phyloP scores from a whole-genome alignment of 257 asterid species.

The Linderniella brevidens region DNA sequence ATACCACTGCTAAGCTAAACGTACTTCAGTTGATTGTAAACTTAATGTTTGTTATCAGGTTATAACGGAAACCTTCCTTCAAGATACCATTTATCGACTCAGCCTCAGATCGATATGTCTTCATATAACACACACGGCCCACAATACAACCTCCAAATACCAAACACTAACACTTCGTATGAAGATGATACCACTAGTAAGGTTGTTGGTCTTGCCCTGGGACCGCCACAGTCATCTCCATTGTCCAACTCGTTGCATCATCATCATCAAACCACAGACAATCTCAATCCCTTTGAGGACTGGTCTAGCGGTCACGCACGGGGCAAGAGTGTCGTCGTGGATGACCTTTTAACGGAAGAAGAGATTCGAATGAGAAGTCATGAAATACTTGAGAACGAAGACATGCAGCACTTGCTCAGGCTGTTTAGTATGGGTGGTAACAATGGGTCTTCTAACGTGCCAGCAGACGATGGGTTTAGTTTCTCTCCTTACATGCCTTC shows the following conservation, averaged over 20 bases:
- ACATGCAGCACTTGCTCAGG: conserved; percentile 87
- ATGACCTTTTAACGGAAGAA: conserved; percentile 74
- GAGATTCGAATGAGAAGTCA: conserved; percentile 80
- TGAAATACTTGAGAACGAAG: conserved; percentile 86
- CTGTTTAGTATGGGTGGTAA: conserved; percentile 79
- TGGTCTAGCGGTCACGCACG: conserved; percentile 54
- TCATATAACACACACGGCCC: conserved; percentile 10
- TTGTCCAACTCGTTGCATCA: conserved; percentile 27
- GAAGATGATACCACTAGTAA: conserved; percentile 20
- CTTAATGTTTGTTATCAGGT: conserved; percentile 23
- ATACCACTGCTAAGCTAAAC: too few relatives aligned
- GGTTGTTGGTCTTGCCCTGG: conserved; percentile 52
- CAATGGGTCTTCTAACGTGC: conserved; percentile 16
- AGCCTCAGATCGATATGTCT: conserved; percentile 22
- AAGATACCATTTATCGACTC: conserved; percentile 17
- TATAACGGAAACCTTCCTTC: too few relatives aligned
- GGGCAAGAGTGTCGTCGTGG: conserved; percentile 19
- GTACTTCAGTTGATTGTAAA: conserved; percentile 7
- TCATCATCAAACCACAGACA: conserved; percentile 32
- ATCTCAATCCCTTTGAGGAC: conserved; percentile 51
- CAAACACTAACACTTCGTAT: conserved; percentile 28
- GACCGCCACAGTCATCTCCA: conserved; percentile 52
- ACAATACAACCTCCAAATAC: conserved; percentile 15
- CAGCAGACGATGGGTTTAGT: conserved; percentile 55
- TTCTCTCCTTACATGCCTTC: conserved; percentile 47